Evolutionary conservation across 2,329 filamentous ascomycete species (phyloP).

Genomic region (Exophiala sideris): DNA sequence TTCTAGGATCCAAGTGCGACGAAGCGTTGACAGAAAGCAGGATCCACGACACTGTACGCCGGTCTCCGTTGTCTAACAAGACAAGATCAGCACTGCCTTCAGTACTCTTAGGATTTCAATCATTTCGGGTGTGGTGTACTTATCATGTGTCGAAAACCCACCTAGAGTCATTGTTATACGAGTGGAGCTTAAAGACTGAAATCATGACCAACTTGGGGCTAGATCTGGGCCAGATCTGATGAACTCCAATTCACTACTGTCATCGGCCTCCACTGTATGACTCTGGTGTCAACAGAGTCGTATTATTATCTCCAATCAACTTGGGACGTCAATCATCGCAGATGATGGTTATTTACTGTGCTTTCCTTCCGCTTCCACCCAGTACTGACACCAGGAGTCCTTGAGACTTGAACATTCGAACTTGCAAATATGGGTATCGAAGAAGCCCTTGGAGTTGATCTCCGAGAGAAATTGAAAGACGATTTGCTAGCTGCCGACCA

Average conservation of each 20-base stretch:
- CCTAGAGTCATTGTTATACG: too few relatives aligned
- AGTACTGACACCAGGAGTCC: background rate
- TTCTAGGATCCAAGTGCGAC: too few relatives aligned
- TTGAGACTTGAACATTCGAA: background rate
- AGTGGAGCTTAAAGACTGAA: background rate
- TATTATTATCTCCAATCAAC: background rate
- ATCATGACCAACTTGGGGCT: background rate
- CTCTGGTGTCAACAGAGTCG: background rate
- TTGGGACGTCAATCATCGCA: background rate
- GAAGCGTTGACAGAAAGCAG: too few relatives aligned
- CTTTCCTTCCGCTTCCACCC: background rate
- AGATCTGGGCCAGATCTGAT: background rate
- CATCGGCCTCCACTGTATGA: background rate
- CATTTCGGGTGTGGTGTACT: too few relatives aligned
- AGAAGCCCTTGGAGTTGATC: background rate
- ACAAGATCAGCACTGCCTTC: too few relatives aligned
- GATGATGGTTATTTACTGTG: background rate
- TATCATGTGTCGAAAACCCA: too few relatives aligned
- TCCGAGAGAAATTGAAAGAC: slow-evolving; percentile 1
- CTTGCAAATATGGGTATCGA: slow-evolving; percentile 6
- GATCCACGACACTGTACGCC: too few relatives aligned
- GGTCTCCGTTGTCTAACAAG: too few relatives aligned
- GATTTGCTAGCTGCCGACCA: background rate
- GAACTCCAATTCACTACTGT: background rate
- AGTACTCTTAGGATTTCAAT: too few relatives aligned